Evolutionary conservation across 164 flowering plant genomes (phyloP).

Genomic region (Kingdonia uniflora): DNA sequence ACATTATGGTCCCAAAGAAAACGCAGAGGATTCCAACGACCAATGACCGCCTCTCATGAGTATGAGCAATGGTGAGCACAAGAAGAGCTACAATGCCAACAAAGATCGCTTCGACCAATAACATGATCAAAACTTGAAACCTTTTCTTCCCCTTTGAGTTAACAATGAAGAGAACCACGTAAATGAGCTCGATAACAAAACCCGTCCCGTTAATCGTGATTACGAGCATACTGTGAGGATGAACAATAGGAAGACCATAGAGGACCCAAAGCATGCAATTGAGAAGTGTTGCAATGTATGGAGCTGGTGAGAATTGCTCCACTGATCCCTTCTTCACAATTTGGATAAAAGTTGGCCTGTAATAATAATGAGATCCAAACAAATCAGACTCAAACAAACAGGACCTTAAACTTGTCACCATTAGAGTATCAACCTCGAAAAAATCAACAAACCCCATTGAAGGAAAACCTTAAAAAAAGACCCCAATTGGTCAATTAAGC

Average conservation of each 20-base stretch:
- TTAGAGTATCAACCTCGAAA: neutral
- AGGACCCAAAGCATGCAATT: constrained; percentile 75
- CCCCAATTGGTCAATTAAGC: too few species aligned
- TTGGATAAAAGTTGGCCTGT: constrained; percentile 71
- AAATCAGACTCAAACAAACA: neutral
- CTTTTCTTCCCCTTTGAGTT: constrained; percentile 34
- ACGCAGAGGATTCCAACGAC: constrained; percentile 42
- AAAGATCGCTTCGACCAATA: constrained; percentile 29
- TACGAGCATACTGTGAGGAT: constrained; percentile 55
- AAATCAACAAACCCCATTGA: neutral
- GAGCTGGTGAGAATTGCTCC: constrained; percentile 64
- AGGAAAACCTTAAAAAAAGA: too few species aligned
- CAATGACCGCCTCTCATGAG: constrained; percentile 23
- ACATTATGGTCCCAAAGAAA: constrained; percentile 46
- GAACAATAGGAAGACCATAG: constrained; percentile 72
- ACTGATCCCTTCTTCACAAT: constrained; percentile 75
- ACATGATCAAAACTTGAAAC: constrained; percentile 19
- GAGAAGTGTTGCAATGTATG: constrained; percentile 62
- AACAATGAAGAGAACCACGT: constrained; percentile 38
- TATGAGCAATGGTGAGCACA: constrained; percentile 35
- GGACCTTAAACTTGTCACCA: neutral
- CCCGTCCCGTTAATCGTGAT: constrained; percentile 62
- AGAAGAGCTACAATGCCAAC: constrained; percentile 20
- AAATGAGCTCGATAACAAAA: constrained; percentile 40
- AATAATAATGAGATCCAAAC: neutral